phyloP scores from a whole-genome alignment of 176 grass and related monocot genomes.

The Carex cristatella region DNA sequence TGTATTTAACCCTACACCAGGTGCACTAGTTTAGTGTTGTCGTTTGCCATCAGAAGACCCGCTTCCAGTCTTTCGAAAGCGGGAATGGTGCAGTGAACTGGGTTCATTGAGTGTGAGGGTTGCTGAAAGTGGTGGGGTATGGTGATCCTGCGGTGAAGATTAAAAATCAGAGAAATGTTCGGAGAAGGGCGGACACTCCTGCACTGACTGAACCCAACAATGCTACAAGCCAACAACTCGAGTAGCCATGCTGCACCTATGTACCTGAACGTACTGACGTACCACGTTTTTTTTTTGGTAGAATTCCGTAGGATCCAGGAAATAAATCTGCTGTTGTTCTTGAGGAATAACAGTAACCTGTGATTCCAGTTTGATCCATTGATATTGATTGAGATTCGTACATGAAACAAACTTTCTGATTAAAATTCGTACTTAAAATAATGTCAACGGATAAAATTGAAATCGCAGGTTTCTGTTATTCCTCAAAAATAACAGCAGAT shows the following conservation, averaged over 20 bases:
- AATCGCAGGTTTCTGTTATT: too few relatives aligned
- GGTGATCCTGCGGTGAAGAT: conserved; percentile 10
- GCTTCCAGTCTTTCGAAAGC: background rate
- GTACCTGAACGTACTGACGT: background rate
- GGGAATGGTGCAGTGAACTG: too few relatives aligned
- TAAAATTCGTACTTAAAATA: too few relatives aligned
- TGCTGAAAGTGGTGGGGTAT: background rate
- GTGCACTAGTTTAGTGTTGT: too few relatives aligned
- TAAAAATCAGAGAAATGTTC: conserved; percentile 12
- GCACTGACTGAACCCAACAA: background rate
- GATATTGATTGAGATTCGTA: too few relatives aligned
- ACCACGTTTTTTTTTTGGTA: background rate
- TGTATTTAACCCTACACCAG: background rate
- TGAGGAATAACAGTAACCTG: too few relatives aligned
- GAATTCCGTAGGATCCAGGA: background rate
- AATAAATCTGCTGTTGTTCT: too few relatives aligned
- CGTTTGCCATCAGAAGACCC: background rate
- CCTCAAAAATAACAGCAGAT: too few relatives aligned
- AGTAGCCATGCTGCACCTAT: background rate
- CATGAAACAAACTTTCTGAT: too few relatives aligned
- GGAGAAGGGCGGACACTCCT: background rate
- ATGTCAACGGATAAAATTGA: too few relatives aligned
- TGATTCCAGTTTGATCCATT: too few relatives aligned
- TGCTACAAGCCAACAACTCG: background rate
- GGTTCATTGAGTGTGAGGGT: background rate